Evolutionary conservation across 2,329 filamentous ascomycete genomes (phyloP).

Genomic region (Grosmannia huntii): DNA sequence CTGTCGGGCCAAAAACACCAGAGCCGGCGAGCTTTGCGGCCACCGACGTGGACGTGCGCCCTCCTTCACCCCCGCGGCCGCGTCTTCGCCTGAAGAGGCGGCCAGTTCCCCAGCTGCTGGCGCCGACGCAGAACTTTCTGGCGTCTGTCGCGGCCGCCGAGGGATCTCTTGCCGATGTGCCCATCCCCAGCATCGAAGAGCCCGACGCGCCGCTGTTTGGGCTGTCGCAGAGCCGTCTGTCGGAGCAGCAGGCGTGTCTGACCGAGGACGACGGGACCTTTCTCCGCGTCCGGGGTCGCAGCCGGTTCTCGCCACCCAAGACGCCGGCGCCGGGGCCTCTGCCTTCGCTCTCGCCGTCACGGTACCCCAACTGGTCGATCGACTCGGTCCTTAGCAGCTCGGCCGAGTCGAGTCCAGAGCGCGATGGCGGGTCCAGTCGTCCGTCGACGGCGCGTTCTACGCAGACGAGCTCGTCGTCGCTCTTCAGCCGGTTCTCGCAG

Average conservation of each 20-base stretch:
- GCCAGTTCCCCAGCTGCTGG: conserved; percentile 34
- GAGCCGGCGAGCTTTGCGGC: conserved; percentile 28
- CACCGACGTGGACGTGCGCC: conserved; percentile 20
- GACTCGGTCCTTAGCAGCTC: conserved; percentile 43
- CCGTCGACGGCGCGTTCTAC: conserved; percentile 48
- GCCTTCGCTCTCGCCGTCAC: conserved; percentile 29
- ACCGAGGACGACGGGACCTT: conserved; percentile 15
- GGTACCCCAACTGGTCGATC: conserved; percentile 46
- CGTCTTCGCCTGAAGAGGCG: conserved; percentile 44
- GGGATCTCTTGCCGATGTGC: conserved; percentile 29
- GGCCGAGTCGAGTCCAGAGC: conserved; percentile 43
- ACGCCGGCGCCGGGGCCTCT: conserved; percentile 40
- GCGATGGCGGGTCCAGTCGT: conserved; percentile 39
- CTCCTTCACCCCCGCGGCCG: conserved; percentile 38
- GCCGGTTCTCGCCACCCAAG: conserved; percentile 40
- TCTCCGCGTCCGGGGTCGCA: conserved; percentile 23
- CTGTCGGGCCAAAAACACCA: conserved; percentile 36
- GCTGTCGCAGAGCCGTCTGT: background rate
- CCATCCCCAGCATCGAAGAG: conserved; percentile 52
- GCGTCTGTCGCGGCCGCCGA: conserved; percentile 49
- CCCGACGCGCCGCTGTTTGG: conserved; percentile 23
- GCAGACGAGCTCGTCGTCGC: conserved; percentile 38
- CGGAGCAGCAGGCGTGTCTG: background rate
- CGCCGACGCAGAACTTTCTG: conserved; percentile 53
- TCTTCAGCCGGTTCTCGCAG: conserved; percentile 43